Conservation (phyloP, 2,329 filamentous ascomycete genomes). For the Aspergillus fischeri region DNA sequence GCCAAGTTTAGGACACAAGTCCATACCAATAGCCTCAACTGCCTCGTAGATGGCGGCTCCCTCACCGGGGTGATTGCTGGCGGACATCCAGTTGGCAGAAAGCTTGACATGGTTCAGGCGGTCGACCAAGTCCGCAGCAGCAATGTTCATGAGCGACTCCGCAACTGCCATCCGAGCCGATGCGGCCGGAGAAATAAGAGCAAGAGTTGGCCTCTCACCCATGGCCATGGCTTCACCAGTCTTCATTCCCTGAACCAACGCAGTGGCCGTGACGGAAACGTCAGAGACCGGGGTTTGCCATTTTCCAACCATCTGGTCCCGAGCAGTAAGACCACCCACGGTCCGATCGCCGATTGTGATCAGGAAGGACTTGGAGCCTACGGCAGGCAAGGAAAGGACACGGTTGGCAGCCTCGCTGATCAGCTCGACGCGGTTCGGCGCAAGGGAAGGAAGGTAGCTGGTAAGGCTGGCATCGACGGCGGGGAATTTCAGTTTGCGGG, state of each 20-base stretch:
- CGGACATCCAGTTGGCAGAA: slow-evolving; percentile 98
- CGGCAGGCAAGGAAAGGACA: slow-evolving; percentile 78
- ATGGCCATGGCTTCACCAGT: slow-evolving; percentile 97
- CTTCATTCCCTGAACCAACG: slow-evolving; percentile 66
- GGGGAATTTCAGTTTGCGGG: slow-evolving; percentile 62
- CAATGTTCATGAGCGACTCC: slow-evolving; percentile 89
- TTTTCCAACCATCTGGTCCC: slow-evolving; percentile 93
- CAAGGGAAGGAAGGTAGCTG: slow-evolving; percentile 58
- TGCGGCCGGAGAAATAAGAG: slow-evolving; percentile 81
- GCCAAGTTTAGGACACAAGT: slow-evolving; percentile 83
- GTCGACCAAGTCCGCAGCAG: slow-evolving; percentile 70
- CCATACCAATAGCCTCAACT: slow-evolving; percentile 87
- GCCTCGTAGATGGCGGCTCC: slow-evolving; percentile 90
- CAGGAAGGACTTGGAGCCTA: slow-evolving; percentile 95
- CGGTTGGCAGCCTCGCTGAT: slow-evolving; percentile 70
- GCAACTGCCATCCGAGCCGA: slow-evolving; percentile 96
- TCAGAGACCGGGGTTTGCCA: slow-evolving; percentile 96
- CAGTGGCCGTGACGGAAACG: slow-evolving; percentile 85
- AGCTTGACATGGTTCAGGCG: slow-evolving; percentile 76
- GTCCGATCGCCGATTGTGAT: slow-evolving; percentile 95
- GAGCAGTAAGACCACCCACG: slow-evolving; percentile 80
- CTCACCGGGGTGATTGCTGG: slow-evolving; percentile 88
- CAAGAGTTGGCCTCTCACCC: slow-evolving; percentile 86
- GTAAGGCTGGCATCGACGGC: slow-evolving; percentile 72
- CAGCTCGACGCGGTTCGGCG: slow-evolving; percentile 42